Percentiles rank a stretch among this genome's conserved stretches.
Conservation (phyloP, 2,329 filamentous ascomycete species). For the Arthrobotrys iridis region DNA sequence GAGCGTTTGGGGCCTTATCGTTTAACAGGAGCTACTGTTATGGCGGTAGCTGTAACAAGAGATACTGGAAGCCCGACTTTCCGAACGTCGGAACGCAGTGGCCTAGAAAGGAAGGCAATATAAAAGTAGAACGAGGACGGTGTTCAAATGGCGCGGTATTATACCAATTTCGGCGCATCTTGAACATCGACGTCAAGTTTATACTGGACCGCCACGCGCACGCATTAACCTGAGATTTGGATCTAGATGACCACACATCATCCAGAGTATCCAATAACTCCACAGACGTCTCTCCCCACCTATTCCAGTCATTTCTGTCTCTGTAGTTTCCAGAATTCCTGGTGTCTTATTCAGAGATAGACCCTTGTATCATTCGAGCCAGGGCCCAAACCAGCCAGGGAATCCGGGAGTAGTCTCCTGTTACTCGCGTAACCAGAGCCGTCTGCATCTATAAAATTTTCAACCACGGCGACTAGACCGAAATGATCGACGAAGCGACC, state of each 20-base stretch:
- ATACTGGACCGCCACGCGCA: too few relatives aligned
- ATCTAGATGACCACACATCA: background rate
- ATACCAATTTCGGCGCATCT: background rate
- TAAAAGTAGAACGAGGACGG: background rate
- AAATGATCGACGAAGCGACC: constrained; percentile 46
- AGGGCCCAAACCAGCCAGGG: too few relatives aligned
- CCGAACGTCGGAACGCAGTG: background rate
- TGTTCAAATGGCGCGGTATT: too few relatives aligned
- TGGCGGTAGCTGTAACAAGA: background rate
- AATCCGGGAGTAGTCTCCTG: background rate
- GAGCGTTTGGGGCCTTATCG: background rate
- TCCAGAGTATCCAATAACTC: background rate
- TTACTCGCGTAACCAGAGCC: background rate
- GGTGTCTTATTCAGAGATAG: too few relatives aligned
- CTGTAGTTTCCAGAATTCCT: background rate
- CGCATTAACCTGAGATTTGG: too few relatives aligned
- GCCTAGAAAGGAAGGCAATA: background rate
- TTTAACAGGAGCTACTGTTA: background rate
- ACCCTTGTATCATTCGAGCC: too few relatives aligned
- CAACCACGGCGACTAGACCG: too few relatives aligned
- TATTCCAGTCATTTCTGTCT: background rate
- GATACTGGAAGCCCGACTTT: background rate
- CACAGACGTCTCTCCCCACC: background rate
- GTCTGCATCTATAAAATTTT: too few relatives aligned
- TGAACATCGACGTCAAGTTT: background rate